phyloP scores from a whole-genome alignment of 2,329 filamentous ascomycete genomes.

The Monosporascus cannonballus region DNA sequence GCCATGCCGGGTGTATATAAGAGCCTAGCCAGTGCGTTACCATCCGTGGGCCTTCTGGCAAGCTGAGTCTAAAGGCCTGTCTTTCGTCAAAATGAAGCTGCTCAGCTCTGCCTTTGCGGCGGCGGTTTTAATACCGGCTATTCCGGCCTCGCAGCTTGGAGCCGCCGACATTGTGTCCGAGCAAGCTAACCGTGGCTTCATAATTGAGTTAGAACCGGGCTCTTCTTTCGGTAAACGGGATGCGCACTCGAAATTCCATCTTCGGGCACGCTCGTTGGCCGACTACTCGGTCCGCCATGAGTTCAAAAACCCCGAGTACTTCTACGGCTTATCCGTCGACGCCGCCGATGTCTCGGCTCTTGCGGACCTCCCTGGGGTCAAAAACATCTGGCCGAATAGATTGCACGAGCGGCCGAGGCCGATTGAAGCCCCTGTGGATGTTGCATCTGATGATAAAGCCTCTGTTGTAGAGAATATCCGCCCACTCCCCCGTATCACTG shows the following conservation, averaged over 20 bases:
- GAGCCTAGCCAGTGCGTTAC: background rate
- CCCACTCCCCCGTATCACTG: background rate
- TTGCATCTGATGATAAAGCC: background rate
- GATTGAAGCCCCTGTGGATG: background rate
- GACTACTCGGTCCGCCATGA: conserved; percentile 4
- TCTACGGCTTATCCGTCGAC: conserved; percentile 11
- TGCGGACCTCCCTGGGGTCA: conserved; percentile 8
- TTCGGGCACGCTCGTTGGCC: background rate
- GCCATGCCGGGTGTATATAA: background rate
- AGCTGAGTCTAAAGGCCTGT: background rate
- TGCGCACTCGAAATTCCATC: background rate
- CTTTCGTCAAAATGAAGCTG: background rate
- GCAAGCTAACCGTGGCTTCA: background rate
- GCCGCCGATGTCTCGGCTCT: conserved; percentile 4
- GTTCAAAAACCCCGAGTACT: conserved; percentile 10
- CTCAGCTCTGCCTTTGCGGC: background rate
- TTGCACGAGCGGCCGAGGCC: conserved; percentile 7
- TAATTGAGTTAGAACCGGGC: background rate
- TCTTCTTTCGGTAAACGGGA: background rate
- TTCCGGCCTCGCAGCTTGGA: background rate
- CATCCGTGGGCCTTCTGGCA: background rate
- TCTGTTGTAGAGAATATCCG: background rate
- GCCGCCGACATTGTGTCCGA: background rate
- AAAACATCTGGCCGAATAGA: conserved; percentile 10
- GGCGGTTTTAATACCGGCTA: background rate